Evolutionary conservation across 1,284 basidiomycete species (phyloP), one percentile per base, ranked within the genome.

Genomic region (Kwoniella shivajii): DNA sequence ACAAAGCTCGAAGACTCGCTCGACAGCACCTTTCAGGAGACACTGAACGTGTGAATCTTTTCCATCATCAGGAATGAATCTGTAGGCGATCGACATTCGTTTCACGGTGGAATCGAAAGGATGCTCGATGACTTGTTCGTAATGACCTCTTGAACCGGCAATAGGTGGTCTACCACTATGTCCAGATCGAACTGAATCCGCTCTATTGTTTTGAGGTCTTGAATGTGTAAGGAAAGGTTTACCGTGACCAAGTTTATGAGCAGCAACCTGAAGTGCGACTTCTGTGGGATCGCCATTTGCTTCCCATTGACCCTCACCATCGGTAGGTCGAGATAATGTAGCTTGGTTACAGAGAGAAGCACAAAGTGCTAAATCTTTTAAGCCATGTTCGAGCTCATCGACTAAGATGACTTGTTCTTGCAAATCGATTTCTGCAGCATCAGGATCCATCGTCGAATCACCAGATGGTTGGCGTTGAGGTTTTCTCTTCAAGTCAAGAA

Each of bases 241-340:
- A 18, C 78, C 76, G 50, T 73, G 74, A 10, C 78, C 78, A 34
- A 80, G 71, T 58, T 83, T 82, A 61, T 83, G 81, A 0, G 84
- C 84, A 52, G 84, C 84, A 6, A 86, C 85, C 71, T 87, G 85
- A 6, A 88, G 80, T 0, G 85, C 85, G 33, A 84, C 80, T 67
- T 85, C 84, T 16, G 87, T 88, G 1, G 86, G 84, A 65, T 88
- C 87, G 29, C 87, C 87, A 43, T 84, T 84, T 0, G 85, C 84
- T 37, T 83, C 82, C 86, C 86, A 88, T 54, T 80, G 75, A 22
- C 82, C 82, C 14, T 80, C 77, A 36, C 64, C 73, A 7, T 64
- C 73, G 11, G 64, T 61, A 26, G 71, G 70, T 44, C 66, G 63
- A 50, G 73, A 71, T 11, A 82, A 70, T 1, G 77, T 80, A 11